phyloP scores from a whole-genome alignment of 2,329 filamentous ascomycete genomes.

The Botrytis galanthina region DNA sequence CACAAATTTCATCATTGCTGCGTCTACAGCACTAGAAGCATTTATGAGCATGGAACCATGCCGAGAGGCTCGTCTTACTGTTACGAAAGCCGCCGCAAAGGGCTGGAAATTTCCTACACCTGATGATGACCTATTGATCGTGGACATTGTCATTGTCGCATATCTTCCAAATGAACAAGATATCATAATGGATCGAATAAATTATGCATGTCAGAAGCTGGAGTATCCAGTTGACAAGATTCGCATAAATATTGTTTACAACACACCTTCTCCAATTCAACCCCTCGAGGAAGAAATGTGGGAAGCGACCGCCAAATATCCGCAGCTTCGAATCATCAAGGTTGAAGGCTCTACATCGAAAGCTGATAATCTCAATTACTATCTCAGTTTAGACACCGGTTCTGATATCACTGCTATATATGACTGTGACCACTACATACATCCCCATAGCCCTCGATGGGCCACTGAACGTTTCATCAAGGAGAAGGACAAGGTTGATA shows the following conservation, averaged over 20 bases:
- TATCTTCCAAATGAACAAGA: conserved; percentile 52
- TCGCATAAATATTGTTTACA: conserved; percentile 49
- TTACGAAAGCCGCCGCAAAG: conserved; percentile 41
- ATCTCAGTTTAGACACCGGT: conserved; percentile 45
- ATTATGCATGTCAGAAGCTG: conserved; percentile 47
- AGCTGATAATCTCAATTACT: conserved; percentile 51
- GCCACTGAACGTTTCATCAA: conserved; percentile 46
- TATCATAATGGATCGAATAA: conserved; percentile 48
- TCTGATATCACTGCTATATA: conserved; percentile 49
- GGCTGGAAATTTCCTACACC: conserved; percentile 45
- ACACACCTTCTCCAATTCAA: conserved; percentile 47
- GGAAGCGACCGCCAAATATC: conserved; percentile 40
- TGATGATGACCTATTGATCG: conserved; percentile 42
- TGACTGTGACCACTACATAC: conserved; percentile 51
- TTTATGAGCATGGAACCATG: conserved; percentile 42
- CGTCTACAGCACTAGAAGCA: conserved; percentile 44
- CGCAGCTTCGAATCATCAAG: conserved; percentile 46
- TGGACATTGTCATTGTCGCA: conserved; percentile 49
- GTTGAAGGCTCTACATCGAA: conserved; percentile 49
- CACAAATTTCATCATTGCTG: conserved; percentile 46
- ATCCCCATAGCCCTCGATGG: conserved; percentile 49
- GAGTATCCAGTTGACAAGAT: conserved; percentile 47
- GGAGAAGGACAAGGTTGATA: conserved; percentile 44
- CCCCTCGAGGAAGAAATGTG: conserved; percentile 45
- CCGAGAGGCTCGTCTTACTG: conserved; percentile 40